These are phyloP conservation scores for Epipyxis sp. DNA, from an alignment of 108 stramenopile genomes.

Conservation along the genomic window DNA sequence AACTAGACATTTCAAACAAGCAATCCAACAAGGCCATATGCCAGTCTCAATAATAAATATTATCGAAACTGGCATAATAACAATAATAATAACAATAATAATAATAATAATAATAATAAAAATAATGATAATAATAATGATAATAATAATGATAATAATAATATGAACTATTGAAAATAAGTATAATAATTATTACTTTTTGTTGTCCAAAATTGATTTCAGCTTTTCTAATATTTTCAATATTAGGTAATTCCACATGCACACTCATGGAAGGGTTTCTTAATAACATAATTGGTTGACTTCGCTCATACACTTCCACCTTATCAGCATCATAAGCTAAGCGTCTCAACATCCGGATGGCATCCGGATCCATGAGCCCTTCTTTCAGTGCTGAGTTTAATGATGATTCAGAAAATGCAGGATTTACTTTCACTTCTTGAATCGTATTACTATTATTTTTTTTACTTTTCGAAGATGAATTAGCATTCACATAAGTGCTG, in stretches of 20 bases:
- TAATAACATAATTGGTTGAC: background rate
- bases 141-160: no score
- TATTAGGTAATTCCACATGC: background rate
- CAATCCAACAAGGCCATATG: no score
- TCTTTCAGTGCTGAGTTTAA: background rate
- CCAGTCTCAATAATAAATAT: no score
- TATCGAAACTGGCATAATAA: no score
- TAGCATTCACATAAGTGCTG: background rate
- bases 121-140: no score
- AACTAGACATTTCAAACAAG: no score
- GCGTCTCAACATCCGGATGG: slow-evolving; percentile 1
- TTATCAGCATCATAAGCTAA: background rate
- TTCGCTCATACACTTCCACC: slow-evolving; percentile 20
- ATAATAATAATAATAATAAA: no score
- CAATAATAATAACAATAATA: no score
- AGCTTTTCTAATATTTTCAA: background rate
- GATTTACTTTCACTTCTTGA: background rate
- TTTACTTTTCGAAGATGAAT: background rate
- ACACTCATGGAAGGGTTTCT: slow-evolving; percentile 1
- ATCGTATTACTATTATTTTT: background rate
- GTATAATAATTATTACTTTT: slow-evolving; percentile 17
- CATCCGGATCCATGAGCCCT: background rate
- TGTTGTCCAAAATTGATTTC: slow-evolving; percentile 21
- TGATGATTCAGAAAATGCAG: slow-evolving; percentile 26
- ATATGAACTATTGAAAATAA: no score